phyloP scores from a whole-genome alignment of 495 filamentous ascomycete genomes.

The Lepidopterella palustris region DNA sequence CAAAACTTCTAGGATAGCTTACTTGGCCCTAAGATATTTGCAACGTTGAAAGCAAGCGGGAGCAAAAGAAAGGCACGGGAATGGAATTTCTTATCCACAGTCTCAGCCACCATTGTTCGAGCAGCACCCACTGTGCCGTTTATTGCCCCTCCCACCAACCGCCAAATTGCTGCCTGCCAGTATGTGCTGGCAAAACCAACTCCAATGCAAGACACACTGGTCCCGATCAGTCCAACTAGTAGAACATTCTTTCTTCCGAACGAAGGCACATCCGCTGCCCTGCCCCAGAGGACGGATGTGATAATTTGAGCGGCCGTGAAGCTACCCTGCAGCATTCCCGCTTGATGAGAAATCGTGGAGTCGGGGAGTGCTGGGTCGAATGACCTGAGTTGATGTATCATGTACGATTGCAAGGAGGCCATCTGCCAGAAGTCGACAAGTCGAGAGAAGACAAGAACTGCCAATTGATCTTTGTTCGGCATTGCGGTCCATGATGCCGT shows the following conservation, averaged over 20 bases:
- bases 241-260: constrained; percentile 33
- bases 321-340: constrained; percentile 30
- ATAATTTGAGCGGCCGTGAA: constrained; percentile 34
- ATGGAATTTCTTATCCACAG: constrained; percentile 31
- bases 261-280: constrained; percentile 28
- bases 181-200: constrained; percentile 31
- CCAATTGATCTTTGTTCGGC: constrained; percentile 41
- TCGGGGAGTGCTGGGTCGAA: constrained; percentile 35
- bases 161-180: constrained; percentile 28
- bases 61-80: constrained; percentile 32
- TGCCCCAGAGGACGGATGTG: constrained; percentile 32
- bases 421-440: constrained; percentile 47
- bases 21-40: constrained; percentile 31
- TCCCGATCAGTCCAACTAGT: constrained; percentile 32
- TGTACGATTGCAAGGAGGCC: constrained; percentile 50
- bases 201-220: constrained; percentile 29
- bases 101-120: constrained; percentile 31
- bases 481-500: constrained; percentile 30
- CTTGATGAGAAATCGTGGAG: constrained; percentile 29
- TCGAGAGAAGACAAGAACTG: constrained; percentile 44
- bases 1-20: neutral
- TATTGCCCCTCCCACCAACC: constrained; percentile 30
- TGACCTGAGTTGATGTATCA: constrained; percentile 48
- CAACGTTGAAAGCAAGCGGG: constrained; percentile 34
- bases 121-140: constrained; percentile 34